Evolutionary conservation across 805 yeast species (phyloP).

Genomic region (Candida taoyuanica): DNA sequence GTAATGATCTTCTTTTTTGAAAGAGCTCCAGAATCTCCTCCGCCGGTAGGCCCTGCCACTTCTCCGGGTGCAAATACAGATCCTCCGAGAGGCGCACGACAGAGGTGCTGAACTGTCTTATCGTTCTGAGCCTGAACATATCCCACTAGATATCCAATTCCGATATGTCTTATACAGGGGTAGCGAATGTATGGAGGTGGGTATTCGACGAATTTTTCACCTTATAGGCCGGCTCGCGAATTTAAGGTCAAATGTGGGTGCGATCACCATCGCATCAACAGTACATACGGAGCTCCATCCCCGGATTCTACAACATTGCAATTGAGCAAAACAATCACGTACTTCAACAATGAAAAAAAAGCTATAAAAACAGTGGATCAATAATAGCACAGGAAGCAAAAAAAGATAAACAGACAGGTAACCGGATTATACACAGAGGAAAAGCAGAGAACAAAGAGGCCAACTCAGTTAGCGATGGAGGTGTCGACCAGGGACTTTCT

Average conservation of each 20-base stretch:
- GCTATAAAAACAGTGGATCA: neutral
- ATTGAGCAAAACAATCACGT: neutral
- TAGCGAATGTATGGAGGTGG: too few relatives aligned
- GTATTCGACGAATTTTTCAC: constrained; percentile 12
- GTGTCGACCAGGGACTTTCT: constrained; percentile 28
- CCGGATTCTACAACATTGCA: neutral
- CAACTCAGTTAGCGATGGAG: too few relatives aligned
- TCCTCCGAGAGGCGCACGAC: constrained; percentile 11
- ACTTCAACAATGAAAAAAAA: neutral
- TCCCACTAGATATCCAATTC: too few relatives aligned
- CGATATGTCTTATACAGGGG: too few relatives aligned
- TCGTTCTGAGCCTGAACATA: constrained; percentile 13
- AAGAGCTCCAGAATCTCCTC: constrained; percentile 58
- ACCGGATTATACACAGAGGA: too few relatives aligned
- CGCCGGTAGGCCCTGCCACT: constrained; percentile 67
- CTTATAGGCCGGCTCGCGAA: neutral
- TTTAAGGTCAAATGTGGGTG: too few relatives aligned
- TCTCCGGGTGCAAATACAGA: constrained; percentile 40
- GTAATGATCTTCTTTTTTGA: constrained; percentile 48
- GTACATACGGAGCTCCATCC: neutral
- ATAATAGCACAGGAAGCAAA: constrained; percentile 1
- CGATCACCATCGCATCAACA: too few relatives aligned
- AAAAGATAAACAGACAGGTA: neutral
- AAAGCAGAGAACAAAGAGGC: too few relatives aligned
- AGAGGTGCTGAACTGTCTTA: constrained; percentile 18